Base-by-base conservation (phyloP, 768 basidiomycete species). In the Leccinum longicurvipes region DNA sequence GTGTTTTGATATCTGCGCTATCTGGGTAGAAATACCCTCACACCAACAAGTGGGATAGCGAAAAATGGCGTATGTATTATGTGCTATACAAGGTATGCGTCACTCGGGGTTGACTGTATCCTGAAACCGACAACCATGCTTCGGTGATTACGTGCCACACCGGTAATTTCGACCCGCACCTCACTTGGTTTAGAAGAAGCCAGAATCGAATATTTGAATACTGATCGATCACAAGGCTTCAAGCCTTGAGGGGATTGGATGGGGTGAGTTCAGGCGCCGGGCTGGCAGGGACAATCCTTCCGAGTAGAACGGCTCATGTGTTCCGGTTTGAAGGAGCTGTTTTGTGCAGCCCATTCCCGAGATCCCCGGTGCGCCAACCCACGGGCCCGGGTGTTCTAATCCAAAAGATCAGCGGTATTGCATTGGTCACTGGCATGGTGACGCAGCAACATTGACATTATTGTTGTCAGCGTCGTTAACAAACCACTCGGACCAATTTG, bases 361-460 rank as follows among this genome's bases (percentile, higher is more conserved):
- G n/a, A n/a, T n/a, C n/a, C n/a, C n/a, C n/a, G n/a, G n/a, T n/a
- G n/a, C n/a, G n/a, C n/a, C n/a, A n/a, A n/a, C n/a, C n/a, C n/a
- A n/a, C n/a, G n/a, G n/a, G n/a, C n/a, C n/a, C n/a, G n/a, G 55
- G 59, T 7, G 77, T 79, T 46, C 77, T 83, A 81, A 50, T 46
- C 23, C 41, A 25, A 41, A 58, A 49, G 39, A 50, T 57, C 54
- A 51, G 47, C 46, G 32, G 7, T 25, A 45, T n/a, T n/a, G n/a
- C n/a, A n/a, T n/a, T n/a, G n/a, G n/a, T n/a, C n/a, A n/a, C n/a
- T n/a, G n/a, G n/a, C 32, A 3, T 3, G 27, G 19, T 15, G 10
- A n/a, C 10, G 48, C n/a, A 41, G 60, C 27, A 36, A 61, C 6
- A 60, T 50, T 29, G 32, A 41, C 45, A 36, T 41, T 19, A 19